Conservation (phyloP, 306 rosid genomes). For the Pterocarpus santalinus region DNA sequence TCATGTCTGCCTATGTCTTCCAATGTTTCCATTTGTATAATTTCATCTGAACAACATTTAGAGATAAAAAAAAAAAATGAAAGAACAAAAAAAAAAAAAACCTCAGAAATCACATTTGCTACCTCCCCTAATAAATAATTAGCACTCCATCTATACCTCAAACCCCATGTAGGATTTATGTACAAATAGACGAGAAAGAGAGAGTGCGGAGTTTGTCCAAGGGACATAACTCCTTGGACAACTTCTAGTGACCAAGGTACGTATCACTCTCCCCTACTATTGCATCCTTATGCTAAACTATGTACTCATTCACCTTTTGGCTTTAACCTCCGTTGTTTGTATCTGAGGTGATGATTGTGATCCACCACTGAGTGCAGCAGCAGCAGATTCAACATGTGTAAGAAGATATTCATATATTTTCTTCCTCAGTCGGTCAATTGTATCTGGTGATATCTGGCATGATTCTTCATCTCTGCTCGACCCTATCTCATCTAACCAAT, state of each 20-base stretch:
- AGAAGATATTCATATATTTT: constrained; percentile 94
- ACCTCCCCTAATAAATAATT: constrained; percentile 50
- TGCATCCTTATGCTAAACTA: constrained; percentile 44
- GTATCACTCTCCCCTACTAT: constrained; percentile 32
- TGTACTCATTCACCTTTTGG: constrained; percentile 63
- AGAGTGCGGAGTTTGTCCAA: constrained; percentile 6
- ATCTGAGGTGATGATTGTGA: constrained; percentile 59
- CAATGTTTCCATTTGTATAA: constrained; percentile 53
- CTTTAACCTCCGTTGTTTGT: constrained; percentile 60
- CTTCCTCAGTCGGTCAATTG: constrained; percentile 77
- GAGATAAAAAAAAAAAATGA: constrained; percentile 45
- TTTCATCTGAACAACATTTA: constrained; percentile 52
- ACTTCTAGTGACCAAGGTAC: constrained; percentile 54
- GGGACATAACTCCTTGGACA: constrained; percentile 47
- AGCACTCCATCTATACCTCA: constrained; percentile 63
- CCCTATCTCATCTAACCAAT: constrained; percentile 85
- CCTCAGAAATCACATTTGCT: constrained; percentile 39
- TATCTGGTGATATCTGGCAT: constrained; percentile 61
- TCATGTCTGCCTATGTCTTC: constrained; percentile 35
- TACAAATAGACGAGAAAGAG: constrained; percentile 54
- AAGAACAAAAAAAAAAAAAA: constrained; percentile 27
- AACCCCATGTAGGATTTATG: constrained; percentile 64
- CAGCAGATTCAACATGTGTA: constrained; percentile 93
- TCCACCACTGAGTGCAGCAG: constrained; percentile 86
- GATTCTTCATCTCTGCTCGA: constrained; percentile 64